Percentiles rank a stretch among this genome's conserved stretches.
These are phyloP conservation scores for Nigrospora osmanthi DNA, from an alignment of 2,329 filamentous ascomycete species.

Conservation along the genomic window DNA sequence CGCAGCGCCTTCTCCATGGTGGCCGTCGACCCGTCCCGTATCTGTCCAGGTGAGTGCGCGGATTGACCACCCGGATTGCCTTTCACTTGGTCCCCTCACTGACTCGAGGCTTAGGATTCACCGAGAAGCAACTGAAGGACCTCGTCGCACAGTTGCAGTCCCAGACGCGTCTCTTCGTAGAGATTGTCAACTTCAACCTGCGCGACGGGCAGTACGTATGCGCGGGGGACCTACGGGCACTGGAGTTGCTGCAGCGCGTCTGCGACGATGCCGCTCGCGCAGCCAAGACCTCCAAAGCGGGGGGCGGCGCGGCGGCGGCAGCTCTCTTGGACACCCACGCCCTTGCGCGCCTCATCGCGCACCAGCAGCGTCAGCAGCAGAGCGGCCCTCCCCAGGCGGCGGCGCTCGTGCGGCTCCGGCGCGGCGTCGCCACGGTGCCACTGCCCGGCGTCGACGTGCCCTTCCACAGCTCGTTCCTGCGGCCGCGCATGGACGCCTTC, in stretches of 20 bases:
- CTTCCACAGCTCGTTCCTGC: constrained; percentile 20
- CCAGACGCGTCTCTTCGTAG: constrained; percentile 14
- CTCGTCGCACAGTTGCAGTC: constrained; percentile 14
- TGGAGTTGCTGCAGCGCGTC: constrained; percentile 38
- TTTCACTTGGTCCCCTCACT: neutral
- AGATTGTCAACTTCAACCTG: constrained; percentile 26
- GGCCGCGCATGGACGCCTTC: constrained; percentile 16
- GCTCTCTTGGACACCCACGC: neutral
- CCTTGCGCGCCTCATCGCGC: constrained; percentile 23
- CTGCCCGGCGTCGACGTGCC: constrained; percentile 22
- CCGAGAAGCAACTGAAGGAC: constrained; percentile 12
- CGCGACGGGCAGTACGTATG: constrained; percentile 25
- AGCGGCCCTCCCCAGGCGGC: neutral
- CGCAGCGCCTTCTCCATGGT: constrained; percentile 18
- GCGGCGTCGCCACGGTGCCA: constrained; percentile 20
- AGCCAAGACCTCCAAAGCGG: neutral
- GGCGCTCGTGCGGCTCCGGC: constrained; percentile 7
- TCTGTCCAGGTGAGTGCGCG: constrained; percentile 5
- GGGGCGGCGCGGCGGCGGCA: neutral
- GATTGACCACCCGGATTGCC: no score
- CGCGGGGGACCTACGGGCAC: constrained; percentile 23
- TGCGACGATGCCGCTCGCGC: constrained; percentile 59
- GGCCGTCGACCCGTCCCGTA: constrained; percentile 19
- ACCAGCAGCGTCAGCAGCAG: constrained; percentile 3
- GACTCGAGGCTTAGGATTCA: constrained; percentile 7